Percentiles rank a stretch among this genome's conserved stretches.
phyloP scores from a whole-genome alignment of 2,329 filamentous ascomycete genomes.

The Curvularia sp. region DNA sequence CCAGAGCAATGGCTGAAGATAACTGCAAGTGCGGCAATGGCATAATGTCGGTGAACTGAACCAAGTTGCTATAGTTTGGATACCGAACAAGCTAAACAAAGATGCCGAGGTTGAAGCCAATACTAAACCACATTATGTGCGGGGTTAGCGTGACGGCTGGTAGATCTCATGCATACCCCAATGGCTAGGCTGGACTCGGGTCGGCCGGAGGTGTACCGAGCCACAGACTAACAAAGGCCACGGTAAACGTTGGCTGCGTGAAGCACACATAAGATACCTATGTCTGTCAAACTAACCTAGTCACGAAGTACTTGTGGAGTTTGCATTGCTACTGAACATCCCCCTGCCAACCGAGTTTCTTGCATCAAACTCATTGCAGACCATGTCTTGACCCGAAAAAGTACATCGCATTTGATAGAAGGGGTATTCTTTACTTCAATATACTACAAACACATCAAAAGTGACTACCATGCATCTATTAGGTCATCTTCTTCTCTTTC shows the following conservation, averaged over 20 bases:
- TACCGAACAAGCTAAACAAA: constrained; percentile 5
- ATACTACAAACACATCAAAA: neutral
- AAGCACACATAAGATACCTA: neutral
- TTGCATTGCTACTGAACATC: neutral
- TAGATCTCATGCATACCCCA: neutral
- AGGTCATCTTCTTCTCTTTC: constrained; percentile 24
- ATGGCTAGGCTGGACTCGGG: neutral
- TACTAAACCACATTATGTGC: constrained; percentile 17
- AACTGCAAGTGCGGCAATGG: neutral
- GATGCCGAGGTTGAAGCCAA: constrained; percentile 33
- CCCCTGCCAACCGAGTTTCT: neutral
- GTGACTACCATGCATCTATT: neutral
- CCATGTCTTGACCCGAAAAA: neutral
- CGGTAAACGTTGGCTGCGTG: neutral
- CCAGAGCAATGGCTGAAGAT: neutral
- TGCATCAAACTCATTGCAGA: neutral
- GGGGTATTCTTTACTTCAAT: neutral
- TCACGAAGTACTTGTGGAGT: neutral
- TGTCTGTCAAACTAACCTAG: neutral
- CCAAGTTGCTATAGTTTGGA: neutral
- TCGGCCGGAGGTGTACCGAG: neutral
- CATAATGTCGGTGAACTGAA: neutral
- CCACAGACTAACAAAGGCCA: neutral
- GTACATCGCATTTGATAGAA: neutral
- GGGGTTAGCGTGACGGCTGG: constrained; percentile 15